Evolutionary conservation across 2,329 filamentous ascomycete genomes (phyloP).

Genomic region (Daldinia sp.): DNA sequence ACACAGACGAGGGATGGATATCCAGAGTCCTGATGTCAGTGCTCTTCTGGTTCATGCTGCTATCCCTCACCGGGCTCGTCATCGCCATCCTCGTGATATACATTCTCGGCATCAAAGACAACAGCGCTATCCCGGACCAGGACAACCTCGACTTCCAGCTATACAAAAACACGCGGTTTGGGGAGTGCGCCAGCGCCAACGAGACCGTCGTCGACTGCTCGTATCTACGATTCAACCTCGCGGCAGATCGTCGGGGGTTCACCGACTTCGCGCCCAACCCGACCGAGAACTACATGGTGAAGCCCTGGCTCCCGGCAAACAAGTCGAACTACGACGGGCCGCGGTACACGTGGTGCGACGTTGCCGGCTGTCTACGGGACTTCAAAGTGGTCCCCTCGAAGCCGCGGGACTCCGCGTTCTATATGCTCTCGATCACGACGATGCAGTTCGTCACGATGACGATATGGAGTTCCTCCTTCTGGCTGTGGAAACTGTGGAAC

Average conservation of each 20-base stretch:
- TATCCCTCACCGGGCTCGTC: background rate
- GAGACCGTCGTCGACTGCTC: background rate
- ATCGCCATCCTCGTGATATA: background rate
- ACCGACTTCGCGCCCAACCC: background rate
- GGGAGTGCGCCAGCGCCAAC: background rate
- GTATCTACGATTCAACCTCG: background rate
- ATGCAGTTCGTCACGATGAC: background rate
- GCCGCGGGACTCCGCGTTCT: background rate
- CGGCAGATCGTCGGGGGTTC: background rate
- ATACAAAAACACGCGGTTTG: background rate
- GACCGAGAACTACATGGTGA: background rate
- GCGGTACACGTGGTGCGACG: background rate
- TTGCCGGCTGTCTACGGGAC: background rate
- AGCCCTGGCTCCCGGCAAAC: background rate
- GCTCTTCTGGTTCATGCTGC: background rate
- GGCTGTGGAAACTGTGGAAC: background rate
- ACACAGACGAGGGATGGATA: background rate
- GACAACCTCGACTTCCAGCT: background rate
- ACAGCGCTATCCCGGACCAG: background rate
- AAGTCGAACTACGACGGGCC: background rate
- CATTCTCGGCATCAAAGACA: background rate
- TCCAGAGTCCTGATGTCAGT: background rate
- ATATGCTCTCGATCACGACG: background rate
- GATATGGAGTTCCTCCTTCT: background rate
- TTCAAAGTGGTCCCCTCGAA: background rate